Evolutionary conservation across 2,329 filamentous ascomycete species (phyloP).

Genomic region (Cercospora citrullina): DNA sequence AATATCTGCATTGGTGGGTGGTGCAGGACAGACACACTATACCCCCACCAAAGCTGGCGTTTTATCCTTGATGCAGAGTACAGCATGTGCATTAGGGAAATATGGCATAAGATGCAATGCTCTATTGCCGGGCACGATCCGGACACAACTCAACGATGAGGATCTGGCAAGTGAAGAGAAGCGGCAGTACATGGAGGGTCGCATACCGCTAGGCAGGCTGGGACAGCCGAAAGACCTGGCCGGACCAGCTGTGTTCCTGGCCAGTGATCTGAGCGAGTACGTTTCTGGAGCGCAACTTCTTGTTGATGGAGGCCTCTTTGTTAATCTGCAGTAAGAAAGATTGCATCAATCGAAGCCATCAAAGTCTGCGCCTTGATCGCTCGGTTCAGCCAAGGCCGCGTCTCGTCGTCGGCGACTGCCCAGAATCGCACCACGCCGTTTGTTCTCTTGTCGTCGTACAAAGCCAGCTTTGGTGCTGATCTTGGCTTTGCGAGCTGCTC

Average conservation of each 20-base stretch:
- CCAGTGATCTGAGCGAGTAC: conserved; percentile 75
- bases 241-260: conserved; percentile 82
- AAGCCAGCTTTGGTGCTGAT: conserved; percentile 84
- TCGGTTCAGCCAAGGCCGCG: conserved; percentile 24
- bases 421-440: conserved; percentile 48
- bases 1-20: conserved; percentile 75
- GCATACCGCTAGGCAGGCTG: conserved; percentile 76
- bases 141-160: conserved; percentile 80
- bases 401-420: conserved; percentile 38
- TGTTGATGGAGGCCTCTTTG: conserved; percentile 86
- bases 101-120: conserved; percentile 81
- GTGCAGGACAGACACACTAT: conserved; percentile 78
- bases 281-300: conserved; percentile 81
- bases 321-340: conserved; percentile 71
- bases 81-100: conserved; percentile 73
- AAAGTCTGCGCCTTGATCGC: conserved; percentile 41
- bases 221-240: conserved; percentile 72
- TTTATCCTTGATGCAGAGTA: conserved; percentile 77
- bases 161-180: conserved; percentile 74
- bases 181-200: conserved; percentile 73
- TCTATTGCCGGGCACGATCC: conserved; percentile 77
- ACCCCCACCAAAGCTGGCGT: conserved; percentile 87
- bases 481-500: conserved; percentile 55
- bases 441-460: conserved; percentile 69
- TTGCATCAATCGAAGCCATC: conserved; percentile 43